Evolutionary conservation across 345 rosid species (phyloP).

Genomic region (Rhodomyrtus tomentosa): DNA sequence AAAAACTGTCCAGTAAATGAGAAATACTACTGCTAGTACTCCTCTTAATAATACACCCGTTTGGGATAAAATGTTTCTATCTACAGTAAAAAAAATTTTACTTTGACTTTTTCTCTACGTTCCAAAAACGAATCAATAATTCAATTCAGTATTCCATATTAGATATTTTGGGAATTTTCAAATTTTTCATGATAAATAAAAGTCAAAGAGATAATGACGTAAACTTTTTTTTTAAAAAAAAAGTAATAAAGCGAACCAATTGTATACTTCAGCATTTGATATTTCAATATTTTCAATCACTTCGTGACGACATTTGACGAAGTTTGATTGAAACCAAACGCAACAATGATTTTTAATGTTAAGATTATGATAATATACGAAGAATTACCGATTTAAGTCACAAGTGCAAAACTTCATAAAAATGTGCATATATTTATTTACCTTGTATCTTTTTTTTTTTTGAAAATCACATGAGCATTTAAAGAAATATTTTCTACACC

Average conservation of each 20-base stretch:
- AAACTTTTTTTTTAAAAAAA: not conserved
- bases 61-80: not conserved
- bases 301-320: not conserved
- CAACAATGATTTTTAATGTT: no score
- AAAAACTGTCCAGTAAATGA: not conserved
- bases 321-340: not conserved
- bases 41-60: not conserved
- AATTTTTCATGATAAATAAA: not conserved
- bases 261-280: not conserved
- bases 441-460: no score
- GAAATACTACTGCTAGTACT: not conserved
- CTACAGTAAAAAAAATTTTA: not conserved
- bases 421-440: no score
- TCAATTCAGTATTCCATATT: not conserved
- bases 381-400: no score
- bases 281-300: not conserved
- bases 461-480: no score
- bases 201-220: not conserved
- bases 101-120: not conserved
- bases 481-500: no score
- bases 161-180: not conserved
- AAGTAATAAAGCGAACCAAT: no score
- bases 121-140: not conserved
- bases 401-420: no score
- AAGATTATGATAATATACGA: no score